Evolutionary conservation across 2,329 filamentous ascomycete species (phyloP), one percentile per base, ranked within the genome.

Genomic region (Phyllosticta citrichinensis): DNA sequence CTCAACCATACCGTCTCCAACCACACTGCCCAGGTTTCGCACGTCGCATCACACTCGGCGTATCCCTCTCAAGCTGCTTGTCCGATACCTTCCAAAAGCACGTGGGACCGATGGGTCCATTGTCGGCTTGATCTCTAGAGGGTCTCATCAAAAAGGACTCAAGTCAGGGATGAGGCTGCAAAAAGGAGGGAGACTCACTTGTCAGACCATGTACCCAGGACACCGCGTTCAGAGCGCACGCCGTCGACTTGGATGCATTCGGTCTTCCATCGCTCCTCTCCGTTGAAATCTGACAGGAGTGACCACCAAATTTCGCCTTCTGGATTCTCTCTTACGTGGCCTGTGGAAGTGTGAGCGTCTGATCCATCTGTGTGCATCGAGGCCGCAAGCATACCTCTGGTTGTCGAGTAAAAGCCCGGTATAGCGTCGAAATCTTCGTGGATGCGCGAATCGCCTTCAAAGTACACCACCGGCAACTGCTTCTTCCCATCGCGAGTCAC

Each of bases 181-280:
- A 22, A 22, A 22, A 22, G 22, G 22, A 22, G 22, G 22, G n/a
- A 19, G 9, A 68, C 76, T 63, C 75, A 85, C 83, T 85, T 86
- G 67, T 90, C 87, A 67, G 91, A 92, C 89, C 89, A 93, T 57
- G 84, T 86, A 0, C 89, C 88, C 1, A 91, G 68, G 0, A 91
- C 83, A 1, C 88, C 88, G 8, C 87, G 79, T 6, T 81, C 83
- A 5, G 85, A 86, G 56, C 77, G 74, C 1, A 84, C 67, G 0
- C 88, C 89, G 11, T 88, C 88, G 5, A 92, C 73, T 71, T 93
- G 89, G 5, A 92, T 78, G 9, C 87, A 83, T 74, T 93, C 89
- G 67, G 85, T 88, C n/a, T 83, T 81, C 89, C 88, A 92, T 22
- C 87, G 77, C 67, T 88, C 84, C 65, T 88, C 80, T 55, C 86